These are phyloP conservation scores for Macrolepiota fuliginosa DNA, from an alignment of 768 basidiomycete species.

Conservation along the genomic window DNA sequence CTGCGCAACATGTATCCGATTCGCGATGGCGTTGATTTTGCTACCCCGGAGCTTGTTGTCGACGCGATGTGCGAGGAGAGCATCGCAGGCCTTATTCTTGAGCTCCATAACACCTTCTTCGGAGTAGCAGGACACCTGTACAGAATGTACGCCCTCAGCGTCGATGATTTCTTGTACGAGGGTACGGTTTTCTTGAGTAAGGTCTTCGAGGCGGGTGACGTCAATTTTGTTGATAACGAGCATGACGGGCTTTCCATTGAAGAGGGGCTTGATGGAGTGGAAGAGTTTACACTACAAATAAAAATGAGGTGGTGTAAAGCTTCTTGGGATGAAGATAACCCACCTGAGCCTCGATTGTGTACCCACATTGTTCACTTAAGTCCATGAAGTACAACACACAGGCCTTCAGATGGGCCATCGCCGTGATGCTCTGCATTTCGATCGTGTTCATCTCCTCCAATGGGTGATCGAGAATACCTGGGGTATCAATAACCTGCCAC, in stretches of 20 bases:
- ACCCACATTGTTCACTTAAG: constrained; percentile 96
- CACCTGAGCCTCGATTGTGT: constrained; percentile 94
- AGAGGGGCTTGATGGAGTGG: constrained; percentile 98
- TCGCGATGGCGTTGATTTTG: constrained; percentile 89
- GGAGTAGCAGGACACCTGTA: constrained; percentile 91
- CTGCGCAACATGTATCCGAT: constrained; percentile 94
- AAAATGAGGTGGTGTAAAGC: background rate
- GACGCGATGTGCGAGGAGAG: constrained; percentile 91
- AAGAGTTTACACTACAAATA: constrained; percentile 85
- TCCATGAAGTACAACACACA: constrained; percentile 99
- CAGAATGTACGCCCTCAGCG: constrained; percentile 62
- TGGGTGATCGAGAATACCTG: constrained; percentile 96
- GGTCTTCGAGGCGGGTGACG: constrained; percentile 83
- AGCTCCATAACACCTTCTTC: constrained; percentile 98
- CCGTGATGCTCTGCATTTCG: constrained; percentile 99
- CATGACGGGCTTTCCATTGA: constrained; percentile 87
- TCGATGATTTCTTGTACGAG: constrained; percentile 88
- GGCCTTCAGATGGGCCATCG: constrained; percentile 91
- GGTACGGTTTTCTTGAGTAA: constrained; percentile 69
- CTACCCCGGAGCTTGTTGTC: constrained; percentile 91
- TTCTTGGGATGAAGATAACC: constrained; percentile 18
- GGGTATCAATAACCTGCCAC: constrained; percentile 99
- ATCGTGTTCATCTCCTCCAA: constrained; percentile 99
- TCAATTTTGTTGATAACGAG: constrained; percentile 99
- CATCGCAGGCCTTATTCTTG: constrained; percentile 94